phyloP scores from a whole-genome alignment of 2,329 filamentous ascomycete genomes.

The Pseudonectria buxi region DNA sequence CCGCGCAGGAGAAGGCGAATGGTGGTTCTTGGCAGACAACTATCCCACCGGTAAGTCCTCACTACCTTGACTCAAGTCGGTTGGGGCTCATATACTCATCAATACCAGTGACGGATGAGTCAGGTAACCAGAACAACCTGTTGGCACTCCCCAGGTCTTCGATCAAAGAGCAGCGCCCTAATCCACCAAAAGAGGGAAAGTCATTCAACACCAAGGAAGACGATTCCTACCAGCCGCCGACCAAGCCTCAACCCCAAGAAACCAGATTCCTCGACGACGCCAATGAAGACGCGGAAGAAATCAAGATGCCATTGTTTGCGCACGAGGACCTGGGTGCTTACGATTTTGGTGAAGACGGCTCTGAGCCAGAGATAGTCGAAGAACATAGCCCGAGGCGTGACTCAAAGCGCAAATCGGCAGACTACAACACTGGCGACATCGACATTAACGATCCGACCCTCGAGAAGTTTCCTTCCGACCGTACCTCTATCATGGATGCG shows the following conservation, averaged over 20 bases:
- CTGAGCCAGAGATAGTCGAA: constrained; percentile 21
- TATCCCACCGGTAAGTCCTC: constrained; percentile 47
- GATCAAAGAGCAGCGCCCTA: constrained; percentile 9
- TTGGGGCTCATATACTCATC: background rate
- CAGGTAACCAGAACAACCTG: constrained; percentile 44
- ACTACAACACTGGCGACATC: constrained; percentile 11
- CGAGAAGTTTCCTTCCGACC: constrained; percentile 41
- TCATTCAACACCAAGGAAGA: constrained; percentile 8
- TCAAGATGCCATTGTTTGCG: constrained; percentile 37
- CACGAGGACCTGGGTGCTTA: constrained; percentile 41
- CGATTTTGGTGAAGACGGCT: constrained; percentile 27
- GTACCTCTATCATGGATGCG: constrained; percentile 37
- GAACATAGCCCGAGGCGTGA: constrained; percentile 12
- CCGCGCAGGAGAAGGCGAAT: constrained; percentile 57
- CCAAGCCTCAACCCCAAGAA: background rate
- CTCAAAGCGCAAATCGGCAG: constrained; percentile 11
- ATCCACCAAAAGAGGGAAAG: constrained; percentile 4
- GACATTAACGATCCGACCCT: constrained; percentile 43
- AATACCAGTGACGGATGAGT: constrained; percentile 31
- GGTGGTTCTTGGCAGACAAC: constrained; percentile 63
- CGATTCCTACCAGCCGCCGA: background rate
- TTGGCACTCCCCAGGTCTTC: constrained; percentile 23
- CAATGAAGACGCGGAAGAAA: constrained; percentile 12
- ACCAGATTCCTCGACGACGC: constrained; percentile 1
- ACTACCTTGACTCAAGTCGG: background rate